Base-by-base conservation (phyloP, 805 yeast species). In the Isabelozyma rhagii region DNA sequence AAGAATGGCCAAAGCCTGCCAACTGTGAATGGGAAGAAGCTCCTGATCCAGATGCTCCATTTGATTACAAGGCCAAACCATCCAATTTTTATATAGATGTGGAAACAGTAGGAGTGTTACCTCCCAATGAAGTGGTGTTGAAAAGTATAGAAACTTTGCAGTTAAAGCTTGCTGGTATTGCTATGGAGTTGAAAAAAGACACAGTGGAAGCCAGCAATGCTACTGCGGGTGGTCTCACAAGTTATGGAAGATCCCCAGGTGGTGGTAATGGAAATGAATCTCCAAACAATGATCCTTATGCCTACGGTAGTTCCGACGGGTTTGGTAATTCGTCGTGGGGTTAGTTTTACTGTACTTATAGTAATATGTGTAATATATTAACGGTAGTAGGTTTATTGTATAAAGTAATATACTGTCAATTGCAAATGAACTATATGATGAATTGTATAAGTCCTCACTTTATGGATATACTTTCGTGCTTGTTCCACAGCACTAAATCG, bases 11-110 rank as follows among this genome's bases (percentile, higher is more conserved):
- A 38, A 79, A 79, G 55, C 81, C 89, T 41, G 81, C 81, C 55
- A 93, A 94, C 69, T 83, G 96, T 57, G 96, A 89, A 61, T 94
- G 93, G 85, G 99, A 94, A 71, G 99, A 94, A 67, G 89, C 93
- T 7, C 97, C 97, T 27, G 84, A 82, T 58, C 88, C 90, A 18
- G 94, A 85, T 51, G 97, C 91, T 39, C 79, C 79, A 9, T 92
- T 92, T 62, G 97, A 94, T 66, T 90, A 84, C 66, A 78, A 73
- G 41, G 97, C 97, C 6, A 81, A 79, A 61, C 96, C 99, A 3
- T 74, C 80, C 43, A 84, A 83, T 55, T 94, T 85, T 60, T 94
- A 94, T 68, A 72, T 93, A 63, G 93, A 89, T 57, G 88, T 96
- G 8, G 99, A 94, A 69, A 89, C 97, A 1, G 87, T 92, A 11